phyloP scores from a whole-genome alignment of 208 protist species.

The Leptomonas pyrrhocoris region DNA sequence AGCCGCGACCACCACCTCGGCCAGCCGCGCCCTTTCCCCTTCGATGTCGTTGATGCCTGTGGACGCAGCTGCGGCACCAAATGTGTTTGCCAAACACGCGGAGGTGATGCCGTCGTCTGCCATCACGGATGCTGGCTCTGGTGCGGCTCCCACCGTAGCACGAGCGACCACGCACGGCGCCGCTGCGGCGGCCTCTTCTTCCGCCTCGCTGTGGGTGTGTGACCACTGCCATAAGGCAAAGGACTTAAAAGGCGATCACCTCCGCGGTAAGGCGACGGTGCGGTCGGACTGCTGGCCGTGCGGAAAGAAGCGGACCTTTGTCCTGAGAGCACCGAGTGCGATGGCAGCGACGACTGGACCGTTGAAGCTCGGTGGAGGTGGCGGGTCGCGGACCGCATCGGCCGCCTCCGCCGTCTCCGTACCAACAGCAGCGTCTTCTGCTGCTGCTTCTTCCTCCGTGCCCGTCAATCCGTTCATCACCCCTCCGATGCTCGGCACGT shows the following conservation, averaged over 20 bases:
- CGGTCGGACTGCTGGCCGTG: conserved; percentile 68
- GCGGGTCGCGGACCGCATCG: background rate
- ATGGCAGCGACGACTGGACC: conserved; percentile 31
- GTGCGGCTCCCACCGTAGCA: background rate
- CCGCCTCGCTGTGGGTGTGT: conserved; percentile 37
- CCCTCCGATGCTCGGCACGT: background rate
- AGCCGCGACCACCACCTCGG: background rate
- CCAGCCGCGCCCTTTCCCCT: background rate
- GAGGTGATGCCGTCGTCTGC: no score
- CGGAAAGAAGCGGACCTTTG: conserved; percentile 49
- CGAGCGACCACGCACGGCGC: background rate
- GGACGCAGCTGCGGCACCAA: background rate
- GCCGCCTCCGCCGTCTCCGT: background rate
- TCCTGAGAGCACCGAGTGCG: conserved; percentile 11
- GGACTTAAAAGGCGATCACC: conserved; percentile 44
- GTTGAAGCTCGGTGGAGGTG: conserved; percentile 2
- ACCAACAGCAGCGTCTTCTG: background rate
- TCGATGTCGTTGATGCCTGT: background rate
- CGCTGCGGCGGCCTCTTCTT: background rate
- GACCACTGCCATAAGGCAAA: conserved; percentile 46
- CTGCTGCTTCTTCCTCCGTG: background rate
- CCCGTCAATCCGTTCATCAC: background rate
- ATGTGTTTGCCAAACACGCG: background rate
- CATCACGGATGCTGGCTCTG: background rate
- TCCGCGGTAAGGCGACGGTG: conserved; percentile 48